Conservation (phyloP, 768 basidiomycete genomes). For the Rhizopogon vesiculosus region DNA sequence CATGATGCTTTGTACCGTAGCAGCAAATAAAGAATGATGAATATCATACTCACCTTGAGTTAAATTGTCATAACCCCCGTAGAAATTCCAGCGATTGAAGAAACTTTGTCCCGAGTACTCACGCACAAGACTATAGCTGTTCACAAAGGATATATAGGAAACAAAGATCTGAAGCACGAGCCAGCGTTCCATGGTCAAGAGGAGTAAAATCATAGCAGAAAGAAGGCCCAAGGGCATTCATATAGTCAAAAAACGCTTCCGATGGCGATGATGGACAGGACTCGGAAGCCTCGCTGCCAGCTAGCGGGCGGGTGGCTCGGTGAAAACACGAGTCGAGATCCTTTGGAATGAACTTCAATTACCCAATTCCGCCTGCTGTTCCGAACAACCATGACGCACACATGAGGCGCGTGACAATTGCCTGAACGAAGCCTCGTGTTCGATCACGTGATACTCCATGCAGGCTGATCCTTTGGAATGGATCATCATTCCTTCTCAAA, state of each 20-base stretch:
- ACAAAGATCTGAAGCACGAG: neutral
- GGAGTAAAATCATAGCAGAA: neutral
- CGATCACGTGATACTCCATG: too few relatives aligned
- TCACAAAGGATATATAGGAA: conserved; percentile 2
- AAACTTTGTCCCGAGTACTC: conserved; percentile 46
- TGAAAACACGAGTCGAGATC: neutral
- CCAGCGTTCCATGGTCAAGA: conserved; percentile 8
- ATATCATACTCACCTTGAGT: conserved; percentile 35
- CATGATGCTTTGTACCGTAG: neutral
- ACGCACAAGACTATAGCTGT: conserved; percentile 32
- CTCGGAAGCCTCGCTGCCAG: neutral
- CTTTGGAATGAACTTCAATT: neutral
- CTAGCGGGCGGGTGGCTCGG: neutral
- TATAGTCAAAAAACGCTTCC: conserved; percentile 4
- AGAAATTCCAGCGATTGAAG: conserved; percentile 54
- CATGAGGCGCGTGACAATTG: neutral
- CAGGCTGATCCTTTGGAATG: too few relatives aligned
- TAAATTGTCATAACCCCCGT: conserved; percentile 42
- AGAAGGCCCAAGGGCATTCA: neutral
- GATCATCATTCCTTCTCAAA: too few relatives aligned
- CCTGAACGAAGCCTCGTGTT: too few relatives aligned
- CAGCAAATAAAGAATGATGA: neutral
- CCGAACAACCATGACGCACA: neutral
- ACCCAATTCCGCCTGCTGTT: neutral
- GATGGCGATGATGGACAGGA: conserved; percentile 1